Base-by-base conservation (phyloP, 2,329 filamentous ascomycete species). In the Aspergillus sp. region DNA sequence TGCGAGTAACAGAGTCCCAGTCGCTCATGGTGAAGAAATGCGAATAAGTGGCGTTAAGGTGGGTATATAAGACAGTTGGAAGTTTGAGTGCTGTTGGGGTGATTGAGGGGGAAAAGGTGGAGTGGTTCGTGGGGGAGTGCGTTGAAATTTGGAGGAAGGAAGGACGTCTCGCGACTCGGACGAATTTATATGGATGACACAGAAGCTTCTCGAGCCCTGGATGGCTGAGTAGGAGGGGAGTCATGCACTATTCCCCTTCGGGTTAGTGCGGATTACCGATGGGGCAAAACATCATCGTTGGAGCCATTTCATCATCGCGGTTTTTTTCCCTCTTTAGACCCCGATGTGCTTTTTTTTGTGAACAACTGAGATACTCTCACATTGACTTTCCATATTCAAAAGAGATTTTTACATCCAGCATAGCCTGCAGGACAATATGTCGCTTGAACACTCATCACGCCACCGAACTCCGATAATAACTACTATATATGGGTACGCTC, bases 1-100 rank as follows among this genome's bases (percentile, higher is more conserved):
- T 97, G 80, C 93, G 95, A 74, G 90, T 95, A 60, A 86, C 83
- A 59, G 75, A 72, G 62, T 95, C 86, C 90, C 91, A 97, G 64
- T 95, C 89, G 65, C 86, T 83, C 83, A 82, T 80, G 59, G 60
- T 72, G 61, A 51, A 43, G 42, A 43, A 46, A 13, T 33, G 33
- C 39, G 25, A 27, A 41, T 37, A 30, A 32, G 45, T 12, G 23
- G 9, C 13, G 6, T 44, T 41, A 41, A 41, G 5, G 20, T 19
- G 39, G 15, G 30, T 44, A 37, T 44, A 37, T 35, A 48, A 17
- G 13, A 35, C 13, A 35, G n/a, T 13, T 35, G 33, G 13, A n/a
- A 35, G 6, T 35, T 35, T n/a, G 33, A 17, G 33, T 17, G 33
- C 22, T 46, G 46, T 45, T 12, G 27, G 33, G 23, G 30, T 42